Percentiles rank a stretch among this genome's conserved stretches.
These are phyloP conservation scores for Blastobotrys muscicola DNA, from an alignment of 805 yeast genomes.

Conservation along the genomic window DNA sequence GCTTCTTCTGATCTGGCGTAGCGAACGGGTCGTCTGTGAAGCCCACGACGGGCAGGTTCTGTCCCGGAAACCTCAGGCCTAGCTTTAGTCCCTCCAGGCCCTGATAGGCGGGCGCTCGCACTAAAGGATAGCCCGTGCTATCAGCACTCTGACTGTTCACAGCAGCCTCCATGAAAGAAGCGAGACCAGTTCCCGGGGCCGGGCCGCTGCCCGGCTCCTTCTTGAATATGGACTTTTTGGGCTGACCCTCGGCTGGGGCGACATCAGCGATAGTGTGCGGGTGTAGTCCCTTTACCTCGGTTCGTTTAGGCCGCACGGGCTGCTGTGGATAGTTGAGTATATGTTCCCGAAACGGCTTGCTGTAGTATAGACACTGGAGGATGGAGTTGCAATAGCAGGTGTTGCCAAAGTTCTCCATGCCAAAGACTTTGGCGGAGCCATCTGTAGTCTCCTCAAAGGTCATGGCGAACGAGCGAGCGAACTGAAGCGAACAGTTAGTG, in stretches of 20 bases:
- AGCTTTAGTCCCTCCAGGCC: slow-evolving; percentile 28
- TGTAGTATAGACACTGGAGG: slow-evolving; percentile 75
- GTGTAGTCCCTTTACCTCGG: too few species aligned
- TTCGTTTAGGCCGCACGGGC: not conserved
- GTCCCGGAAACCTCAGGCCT: slow-evolving; percentile 33
- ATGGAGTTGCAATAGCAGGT: slow-evolving; percentile 94
- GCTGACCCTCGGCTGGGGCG: too few species aligned
- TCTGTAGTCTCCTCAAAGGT: slow-evolving; percentile 10
- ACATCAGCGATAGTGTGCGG: too few species aligned
- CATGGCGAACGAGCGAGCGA: not conserved
- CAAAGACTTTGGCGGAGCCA: slow-evolving; percentile 30
- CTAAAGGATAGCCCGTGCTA: not conserved
- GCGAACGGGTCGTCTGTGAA: slow-evolving; percentile 34
- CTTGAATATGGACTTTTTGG: too few species aligned
- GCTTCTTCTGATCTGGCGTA: slow-evolving; percentile 63
- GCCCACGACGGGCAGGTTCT: slow-evolving; percentile 38
- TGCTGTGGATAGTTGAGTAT: slow-evolving; percentile 39
- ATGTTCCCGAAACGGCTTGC: slow-evolving; percentile 54
- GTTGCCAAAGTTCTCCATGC: slow-evolving; percentile 40
- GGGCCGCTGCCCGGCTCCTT: too few species aligned
- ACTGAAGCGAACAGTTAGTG: too few species aligned
- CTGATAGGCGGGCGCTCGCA: slow-evolving; percentile 9
- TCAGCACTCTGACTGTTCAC: not conserved
- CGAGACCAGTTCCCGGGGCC: too few species aligned
- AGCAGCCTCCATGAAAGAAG: slow-evolving; percentile 3